Conservation (phyloP, 805 yeast genomes). For the Vanderwaltozyma verrucispora region DNA sequence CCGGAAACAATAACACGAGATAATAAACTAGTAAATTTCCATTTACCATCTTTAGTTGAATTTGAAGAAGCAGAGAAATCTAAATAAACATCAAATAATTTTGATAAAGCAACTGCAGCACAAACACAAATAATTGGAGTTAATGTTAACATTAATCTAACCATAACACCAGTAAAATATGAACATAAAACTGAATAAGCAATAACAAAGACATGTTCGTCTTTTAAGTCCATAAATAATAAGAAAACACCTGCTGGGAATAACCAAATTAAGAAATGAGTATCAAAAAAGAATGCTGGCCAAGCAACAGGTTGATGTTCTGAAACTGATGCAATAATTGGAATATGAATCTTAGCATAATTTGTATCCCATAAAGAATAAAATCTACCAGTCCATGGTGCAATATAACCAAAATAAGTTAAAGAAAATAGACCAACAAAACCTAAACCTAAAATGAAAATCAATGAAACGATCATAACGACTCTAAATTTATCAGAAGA, state of each 20-base stretch:
- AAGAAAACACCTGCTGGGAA: conserved; percentile 97
- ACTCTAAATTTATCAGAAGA: conserved; percentile 64
- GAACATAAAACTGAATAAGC: conserved; percentile 90
- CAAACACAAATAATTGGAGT: conserved; percentile 94
- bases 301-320: conserved; percentile 99
- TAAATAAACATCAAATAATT: conserved; percentile 71
- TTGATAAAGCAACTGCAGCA: conserved; percentile 81
- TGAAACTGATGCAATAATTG: conserved; percentile 96
- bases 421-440: conserved; percentile 61
- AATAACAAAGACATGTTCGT: conserved; percentile 88
- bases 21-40: conserved; percentile 28
- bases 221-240: conserved; percentile 76
- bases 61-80: conserved; percentile 36
- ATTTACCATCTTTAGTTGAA: conserved; percentile 11
- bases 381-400: conserved; percentile 99
- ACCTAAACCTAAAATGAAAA: conserved; percentile 50
- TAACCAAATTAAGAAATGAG: conserved; percentile 87
- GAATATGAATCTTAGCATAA: conserved; percentile 96
- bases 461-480: conserved; percentile 51
- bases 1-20: conserved; percentile 55
- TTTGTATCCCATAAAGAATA: conserved; percentile 97
- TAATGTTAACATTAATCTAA: conserved; percentile 90
- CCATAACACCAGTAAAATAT: conserved; percentile 98
- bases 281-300: conserved; percentile 96
- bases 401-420: conserved; percentile 86